Evolutionary conservation across 208 protist species (phyloP).

Genomic region (Zelonia costaricensis): DNA sequence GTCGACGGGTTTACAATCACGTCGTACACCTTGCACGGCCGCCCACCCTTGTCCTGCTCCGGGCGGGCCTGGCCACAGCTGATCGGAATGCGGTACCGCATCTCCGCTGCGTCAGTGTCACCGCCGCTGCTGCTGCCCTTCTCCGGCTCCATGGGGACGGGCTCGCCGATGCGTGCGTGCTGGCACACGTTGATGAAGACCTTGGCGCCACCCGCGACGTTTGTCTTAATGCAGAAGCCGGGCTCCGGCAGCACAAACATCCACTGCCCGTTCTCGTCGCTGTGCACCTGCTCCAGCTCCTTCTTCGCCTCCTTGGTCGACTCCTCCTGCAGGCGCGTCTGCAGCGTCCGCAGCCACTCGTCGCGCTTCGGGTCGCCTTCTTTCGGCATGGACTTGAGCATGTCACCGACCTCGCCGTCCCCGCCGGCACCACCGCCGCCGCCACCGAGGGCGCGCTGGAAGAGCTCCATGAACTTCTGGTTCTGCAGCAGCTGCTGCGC

Average conservation of each 20-base stretch:
- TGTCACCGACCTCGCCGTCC: neutral
- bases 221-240: slow-evolving; percentile 89
- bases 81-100: slow-evolving; percentile 86
- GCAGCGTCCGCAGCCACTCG: slow-evolving; percentile 72
- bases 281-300: slow-evolving; percentile 83
- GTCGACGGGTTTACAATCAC: slow-evolving; percentile 89
- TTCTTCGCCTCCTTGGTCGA: slow-evolving; percentile 53
- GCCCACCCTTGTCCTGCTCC: slow-evolving; percentile 82
- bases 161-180: slow-evolving; percentile 84
- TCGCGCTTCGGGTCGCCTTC: slow-evolving; percentile 73
- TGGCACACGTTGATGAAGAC: slow-evolving; percentile 92
- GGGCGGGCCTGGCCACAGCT: slow-evolving; percentile 85
- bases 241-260: slow-evolving; percentile 83
- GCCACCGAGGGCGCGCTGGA: slow-evolving; percentile 55
- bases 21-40: slow-evolving; percentile 91
- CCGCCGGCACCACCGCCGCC: slow-evolving; percentile 26
- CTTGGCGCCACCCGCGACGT: slow-evolving; percentile 58
- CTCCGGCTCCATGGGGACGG: slow-evolving; percentile 69
- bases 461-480: slow-evolving; percentile 78
- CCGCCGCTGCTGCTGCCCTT: slow-evolving; percentile 8
- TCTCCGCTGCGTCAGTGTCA: slow-evolving; percentile 35
- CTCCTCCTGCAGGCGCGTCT: slow-evolving; percentile 68
- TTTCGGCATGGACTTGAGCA: slow-evolving; percentile 68
- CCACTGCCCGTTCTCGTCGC: slow-evolving; percentile 89
- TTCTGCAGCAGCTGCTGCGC: slow-evolving; percentile 75